Conservation (phyloP, 2,329 filamentous ascomycete genomes). For the Talaromyces islandicus region DNA sequence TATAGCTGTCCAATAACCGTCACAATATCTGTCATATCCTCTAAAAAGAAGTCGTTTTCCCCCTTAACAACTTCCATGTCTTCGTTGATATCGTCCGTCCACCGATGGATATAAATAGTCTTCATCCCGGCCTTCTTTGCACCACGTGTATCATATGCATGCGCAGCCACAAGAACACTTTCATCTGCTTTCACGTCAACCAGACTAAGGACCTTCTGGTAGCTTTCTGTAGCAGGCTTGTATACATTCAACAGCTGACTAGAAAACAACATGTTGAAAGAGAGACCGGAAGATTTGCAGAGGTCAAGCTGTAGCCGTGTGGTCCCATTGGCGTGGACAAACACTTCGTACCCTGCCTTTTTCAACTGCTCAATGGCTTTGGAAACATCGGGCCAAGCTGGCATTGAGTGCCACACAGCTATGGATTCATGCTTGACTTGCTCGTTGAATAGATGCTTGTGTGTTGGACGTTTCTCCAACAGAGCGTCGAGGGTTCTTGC, state of each 20-base stretch:
- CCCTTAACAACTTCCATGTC: slow-evolving; percentile 35
- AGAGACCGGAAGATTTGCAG: slow-evolving; percentile 40
- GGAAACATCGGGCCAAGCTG: slow-evolving; percentile 47
- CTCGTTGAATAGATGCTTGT: slow-evolving; percentile 14
- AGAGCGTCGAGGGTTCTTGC: slow-evolving; percentile 34
- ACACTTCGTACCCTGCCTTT: slow-evolving; percentile 35
- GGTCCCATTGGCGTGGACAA: slow-evolving; percentile 52
- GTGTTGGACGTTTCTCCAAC: slow-evolving; percentile 21
- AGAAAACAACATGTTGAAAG: slow-evolving; percentile 49
- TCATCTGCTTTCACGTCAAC: slow-evolving; percentile 43
- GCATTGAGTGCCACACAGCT: slow-evolving; percentile 44
- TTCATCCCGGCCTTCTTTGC: slow-evolving; percentile 45
- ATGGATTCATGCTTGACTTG: slow-evolving; percentile 21
- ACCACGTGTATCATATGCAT: slow-evolving; percentile 49
- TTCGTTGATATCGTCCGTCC: slow-evolving; percentile 49
- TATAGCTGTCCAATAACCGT: slow-evolving; percentile 5
- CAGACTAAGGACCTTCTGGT: slow-evolving; percentile 41
- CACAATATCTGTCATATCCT: slow-evolving; percentile 15
- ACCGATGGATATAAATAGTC: slow-evolving; percentile 48
- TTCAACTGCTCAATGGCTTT: slow-evolving; percentile 37
- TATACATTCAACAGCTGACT: slow-evolving; percentile 46
- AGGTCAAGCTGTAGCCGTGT: slow-evolving; percentile 52
- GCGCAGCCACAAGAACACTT: slow-evolving; percentile 48
- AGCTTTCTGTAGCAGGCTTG: slow-evolving; percentile 45
- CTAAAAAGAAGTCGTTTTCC: slow-evolving; percentile 37